Evolutionary conservation across 164 flowering plant genomes (phyloP).

Genomic region (Aristolochia fimbriata): DNA sequence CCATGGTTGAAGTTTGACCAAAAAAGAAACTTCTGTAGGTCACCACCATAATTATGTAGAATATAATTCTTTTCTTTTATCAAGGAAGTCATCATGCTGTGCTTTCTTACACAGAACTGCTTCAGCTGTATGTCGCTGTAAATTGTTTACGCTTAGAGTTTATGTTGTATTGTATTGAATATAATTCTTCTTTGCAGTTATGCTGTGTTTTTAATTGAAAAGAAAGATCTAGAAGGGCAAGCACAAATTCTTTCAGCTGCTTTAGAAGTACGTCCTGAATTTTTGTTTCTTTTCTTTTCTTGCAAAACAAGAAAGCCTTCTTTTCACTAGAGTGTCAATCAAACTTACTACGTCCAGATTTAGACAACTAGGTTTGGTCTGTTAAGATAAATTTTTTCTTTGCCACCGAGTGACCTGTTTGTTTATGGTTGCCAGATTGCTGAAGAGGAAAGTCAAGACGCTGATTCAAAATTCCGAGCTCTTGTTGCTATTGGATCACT

Average conservation of each 20-base stretch:
- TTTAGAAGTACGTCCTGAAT: conserved; percentile 40
- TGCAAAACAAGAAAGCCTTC: too few relatives aligned
- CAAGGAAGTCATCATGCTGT: too few relatives aligned
- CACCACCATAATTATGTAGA: too few relatives aligned
- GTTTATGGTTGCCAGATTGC: conserved; percentile 45
- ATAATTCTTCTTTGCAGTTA: conserved; percentile 37
- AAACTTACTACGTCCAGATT: too few relatives aligned
- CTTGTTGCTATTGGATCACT: conserved; percentile 89
- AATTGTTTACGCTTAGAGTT: neutral
- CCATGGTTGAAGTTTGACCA: too few relatives aligned
- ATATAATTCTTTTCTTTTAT: too few relatives aligned
- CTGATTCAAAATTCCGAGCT: conserved; percentile 72
- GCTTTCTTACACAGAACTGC: too few relatives aligned
- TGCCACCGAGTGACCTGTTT: neutral
- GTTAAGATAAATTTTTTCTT: neutral
- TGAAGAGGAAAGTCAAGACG: conserved; percentile 58
- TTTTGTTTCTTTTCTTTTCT: neutral
- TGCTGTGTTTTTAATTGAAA: conserved; percentile 73
- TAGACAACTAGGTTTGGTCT: too few relatives aligned
- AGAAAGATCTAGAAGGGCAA: conserved; percentile 82
- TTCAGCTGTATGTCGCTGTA: neutral
- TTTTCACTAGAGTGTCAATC: too few relatives aligned
- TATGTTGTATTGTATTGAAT: neutral
- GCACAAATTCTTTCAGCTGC: conserved; percentile 93
- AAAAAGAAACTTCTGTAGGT: too few relatives aligned